Evolutionary conservation across 257 asterid species (phyloP).

Genomic region (Salvia splendens): DNA sequence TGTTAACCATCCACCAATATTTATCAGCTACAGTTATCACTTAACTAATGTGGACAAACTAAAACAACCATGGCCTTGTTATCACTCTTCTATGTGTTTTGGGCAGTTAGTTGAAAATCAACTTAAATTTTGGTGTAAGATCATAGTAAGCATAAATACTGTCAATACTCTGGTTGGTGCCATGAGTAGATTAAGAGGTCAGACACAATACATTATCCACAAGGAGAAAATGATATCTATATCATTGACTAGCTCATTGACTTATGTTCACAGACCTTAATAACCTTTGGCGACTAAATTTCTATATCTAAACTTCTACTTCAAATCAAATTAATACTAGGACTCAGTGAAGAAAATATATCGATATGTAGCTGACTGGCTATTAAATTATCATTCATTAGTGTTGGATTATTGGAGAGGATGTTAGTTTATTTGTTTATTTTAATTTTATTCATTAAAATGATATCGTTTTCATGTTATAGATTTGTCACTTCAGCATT

Average conservation of each 20-base stretch:
- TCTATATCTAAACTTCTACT: conserved; percentile 12
- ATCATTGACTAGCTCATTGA: conserved; percentile 20
- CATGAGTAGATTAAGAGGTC: neutral
- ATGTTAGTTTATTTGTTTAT: too few species aligned
- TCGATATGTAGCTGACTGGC: too few species aligned
- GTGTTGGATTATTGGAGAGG: too few species aligned
- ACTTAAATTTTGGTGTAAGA: conserved; percentile 4
- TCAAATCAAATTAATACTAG: conserved; percentile 6
- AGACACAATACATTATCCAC: neutral
- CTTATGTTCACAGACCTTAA: conserved; percentile 12
- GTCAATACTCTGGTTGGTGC: neutral
- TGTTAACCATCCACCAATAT: too few species aligned
- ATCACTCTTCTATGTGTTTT: neutral
- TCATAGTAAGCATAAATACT: neutral
- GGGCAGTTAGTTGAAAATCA: conserved; percentile 8
- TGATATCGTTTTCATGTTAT: too few species aligned
- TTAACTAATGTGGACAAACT: neutral
- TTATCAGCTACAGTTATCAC: too few species aligned
- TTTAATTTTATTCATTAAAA: too few species aligned
- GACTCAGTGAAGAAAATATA: neutral
- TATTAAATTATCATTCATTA: too few species aligned
- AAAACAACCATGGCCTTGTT: neutral
- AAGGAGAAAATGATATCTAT: neutral
- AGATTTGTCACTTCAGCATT: too few species aligned
- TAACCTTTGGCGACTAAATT: neutral